phyloP scores from a whole-genome alignment of 2,329 filamentous ascomycete genomes.

The Lomentospora prolificans region DNA sequence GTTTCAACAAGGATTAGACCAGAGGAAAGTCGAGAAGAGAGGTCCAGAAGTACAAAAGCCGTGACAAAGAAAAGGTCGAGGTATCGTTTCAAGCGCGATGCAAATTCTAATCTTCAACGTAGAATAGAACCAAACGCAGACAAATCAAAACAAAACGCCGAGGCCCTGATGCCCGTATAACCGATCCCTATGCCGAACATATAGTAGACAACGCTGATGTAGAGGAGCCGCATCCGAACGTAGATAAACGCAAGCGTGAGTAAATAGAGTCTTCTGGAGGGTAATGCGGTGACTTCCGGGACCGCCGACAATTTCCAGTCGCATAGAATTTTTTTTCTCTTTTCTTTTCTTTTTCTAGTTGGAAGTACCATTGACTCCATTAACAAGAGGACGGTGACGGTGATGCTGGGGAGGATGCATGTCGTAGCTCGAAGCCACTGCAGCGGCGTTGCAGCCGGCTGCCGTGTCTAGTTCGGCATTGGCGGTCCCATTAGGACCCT shows the following conservation, averaged over 20 bases:
- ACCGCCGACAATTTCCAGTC: no score
- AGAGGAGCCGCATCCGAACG: background rate
- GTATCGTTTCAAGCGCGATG: constrained; percentile 1
- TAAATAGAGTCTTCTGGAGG: no score
- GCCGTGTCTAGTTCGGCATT: background rate
- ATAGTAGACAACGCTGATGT: background rate
- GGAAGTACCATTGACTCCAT: constrained; percentile 5
- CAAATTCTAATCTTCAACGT: constrained; percentile 1
- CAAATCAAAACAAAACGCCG: background rate
- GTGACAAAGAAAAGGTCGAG: background rate
- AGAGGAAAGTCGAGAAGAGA: background rate
- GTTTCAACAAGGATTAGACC: background rate
- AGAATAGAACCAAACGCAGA: background rate
- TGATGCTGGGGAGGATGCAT: background rate
- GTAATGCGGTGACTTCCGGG: no score
- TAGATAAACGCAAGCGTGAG: no score
- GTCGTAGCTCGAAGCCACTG: background rate
- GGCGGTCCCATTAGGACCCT: background rate
- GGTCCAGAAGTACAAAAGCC: background rate
- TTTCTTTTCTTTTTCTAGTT: no score
- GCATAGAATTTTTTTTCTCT: no score
- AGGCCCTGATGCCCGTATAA: constrained; percentile 1
- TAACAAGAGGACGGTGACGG: background rate
- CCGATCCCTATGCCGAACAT: constrained; percentile 6
- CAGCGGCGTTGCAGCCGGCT: background rate